phyloP scores from a whole-genome alignment of 768 basidiomycete species.

The Ramaria sp. region DNA sequence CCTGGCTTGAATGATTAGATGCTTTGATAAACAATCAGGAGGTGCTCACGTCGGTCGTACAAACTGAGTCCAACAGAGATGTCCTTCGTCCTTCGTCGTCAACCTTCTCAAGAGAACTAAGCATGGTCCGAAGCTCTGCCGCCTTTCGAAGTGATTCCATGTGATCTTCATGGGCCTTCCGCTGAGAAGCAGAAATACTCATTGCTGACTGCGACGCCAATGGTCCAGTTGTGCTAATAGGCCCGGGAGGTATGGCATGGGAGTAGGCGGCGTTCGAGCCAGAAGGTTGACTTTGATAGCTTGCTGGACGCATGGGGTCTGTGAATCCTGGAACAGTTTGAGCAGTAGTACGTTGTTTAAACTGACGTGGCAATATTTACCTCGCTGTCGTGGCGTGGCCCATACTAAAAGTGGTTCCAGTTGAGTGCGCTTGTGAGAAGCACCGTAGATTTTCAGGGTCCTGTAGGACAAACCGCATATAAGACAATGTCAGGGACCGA shows the following conservation, averaged over 20 bases:
- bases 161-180: slow-evolving; percentile 31
- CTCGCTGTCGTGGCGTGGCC: slow-evolving; percentile 63
- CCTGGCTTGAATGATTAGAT: slow-evolving; percentile 18
- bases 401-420: slow-evolving; percentile 61
- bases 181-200: slow-evolving; percentile 20
- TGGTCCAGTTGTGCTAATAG: slow-evolving; percentile 12
- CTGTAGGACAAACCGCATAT: slow-evolving; percentile 23
- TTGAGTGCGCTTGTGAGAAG: slow-evolving; percentile 43
- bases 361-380: slow-evolving; percentile 27
- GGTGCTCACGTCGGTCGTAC: slow-evolving; percentile 32
- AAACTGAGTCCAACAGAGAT: slow-evolving; percentile 60
- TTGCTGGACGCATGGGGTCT: slow-evolving; percentile 9
- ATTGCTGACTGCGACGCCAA: neutral
- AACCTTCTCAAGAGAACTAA: slow-evolving; percentile 62
- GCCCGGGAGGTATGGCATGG: slow-evolving; percentile 10
- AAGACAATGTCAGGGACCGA: neutral
- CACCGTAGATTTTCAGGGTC: slow-evolving; percentile 62
- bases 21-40: neutral
- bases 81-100: slow-evolving; percentile 65
- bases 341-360: neutral
- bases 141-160: slow-evolving; percentile 51
- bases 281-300: slow-evolving; percentile 5
- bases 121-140: slow-evolving; percentile 52
- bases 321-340: neutral
- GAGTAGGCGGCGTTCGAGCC: neutral